Conservation (phyloP, 352 stramenopile genomes). For the Pythium guiyangense region DNA sequence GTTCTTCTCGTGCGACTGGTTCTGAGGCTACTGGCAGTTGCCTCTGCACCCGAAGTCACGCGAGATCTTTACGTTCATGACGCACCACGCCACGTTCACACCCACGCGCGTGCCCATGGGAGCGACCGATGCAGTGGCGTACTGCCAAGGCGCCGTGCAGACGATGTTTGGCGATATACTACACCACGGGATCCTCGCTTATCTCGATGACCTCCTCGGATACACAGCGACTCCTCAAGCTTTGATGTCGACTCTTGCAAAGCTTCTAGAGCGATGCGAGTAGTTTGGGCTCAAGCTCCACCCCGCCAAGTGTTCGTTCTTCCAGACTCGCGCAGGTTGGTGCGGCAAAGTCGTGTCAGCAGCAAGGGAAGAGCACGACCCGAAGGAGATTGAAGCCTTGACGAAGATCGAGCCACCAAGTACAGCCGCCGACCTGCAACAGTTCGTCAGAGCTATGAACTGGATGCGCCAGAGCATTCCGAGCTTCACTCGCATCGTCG, state of each 20-base stretch:
- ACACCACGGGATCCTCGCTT: neutral
- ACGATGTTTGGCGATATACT: neutral
- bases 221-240: neutral
- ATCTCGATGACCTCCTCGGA: neutral
- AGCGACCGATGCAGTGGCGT: slow-evolving; percentile 10
- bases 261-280: neutral
- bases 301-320: neutral
- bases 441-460: neutral
- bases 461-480: neutral
- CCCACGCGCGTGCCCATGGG: slow-evolving; percentile 16
- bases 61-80: slow-evolving; percentile 16
- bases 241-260: neutral
- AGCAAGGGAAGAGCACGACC: neutral
- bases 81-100: slow-evolving; percentile 7
- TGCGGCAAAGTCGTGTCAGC: neutral
- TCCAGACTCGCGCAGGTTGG: neutral
- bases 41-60: slow-evolving; percentile 5
- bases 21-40: slow-evolving; percentile 17
- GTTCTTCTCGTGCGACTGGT: slow-evolving; percentile 19
- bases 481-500: neutral
- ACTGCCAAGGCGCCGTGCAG: slow-evolving; percentile 9
- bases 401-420: neutral
- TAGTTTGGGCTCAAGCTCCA: neutral
- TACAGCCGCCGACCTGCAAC: neutral
- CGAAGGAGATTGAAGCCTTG: neutral